phyloP scores from a whole-genome alignment of 805 yeast genomes.

The Maudiozyma pseudohumilis region DNA sequence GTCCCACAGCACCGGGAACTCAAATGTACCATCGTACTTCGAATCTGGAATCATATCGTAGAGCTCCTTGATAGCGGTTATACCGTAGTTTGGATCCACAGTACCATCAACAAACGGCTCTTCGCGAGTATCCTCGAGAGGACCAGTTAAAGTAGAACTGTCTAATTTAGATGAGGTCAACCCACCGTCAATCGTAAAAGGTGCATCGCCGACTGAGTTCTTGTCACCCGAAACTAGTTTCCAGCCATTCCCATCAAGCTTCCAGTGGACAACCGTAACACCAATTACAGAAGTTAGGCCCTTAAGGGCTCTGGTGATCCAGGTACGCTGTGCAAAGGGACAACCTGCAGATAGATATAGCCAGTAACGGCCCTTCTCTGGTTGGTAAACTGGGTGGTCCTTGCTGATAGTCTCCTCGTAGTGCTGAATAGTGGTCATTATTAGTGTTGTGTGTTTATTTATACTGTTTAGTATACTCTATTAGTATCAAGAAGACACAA shows the following conservation, averaged over 20 bases:
- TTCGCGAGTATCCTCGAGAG: constrained; percentile 10
- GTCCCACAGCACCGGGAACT: constrained; percentile 94
- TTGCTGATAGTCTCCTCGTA: neutral
- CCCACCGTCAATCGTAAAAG: constrained; percentile 14
- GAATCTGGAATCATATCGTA: constrained; percentile 62
- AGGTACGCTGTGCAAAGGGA: constrained; percentile 88
- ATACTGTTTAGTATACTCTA: too few relatives aligned
- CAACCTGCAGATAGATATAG: constrained; percentile 83
- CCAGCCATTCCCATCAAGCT: constrained; percentile 81
- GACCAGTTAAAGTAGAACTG: constrained; percentile 8
- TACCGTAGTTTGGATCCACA: constrained; percentile 51
- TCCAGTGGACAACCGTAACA: constrained; percentile 81
- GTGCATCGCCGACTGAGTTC: constrained; percentile 4
- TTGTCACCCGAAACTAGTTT: constrained; percentile 36
- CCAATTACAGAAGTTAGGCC: constrained; percentile 54
- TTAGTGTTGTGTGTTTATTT: neutral
- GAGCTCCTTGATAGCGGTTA: constrained; percentile 52
- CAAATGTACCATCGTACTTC: constrained; percentile 68
- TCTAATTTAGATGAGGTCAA: constrained; percentile 8
- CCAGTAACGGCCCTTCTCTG: constrained; percentile 77
- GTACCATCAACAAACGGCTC: constrained; percentile 31
- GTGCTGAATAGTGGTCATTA: neutral
- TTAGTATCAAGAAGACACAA: too few relatives aligned
- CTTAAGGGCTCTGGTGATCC: constrained; percentile 62
- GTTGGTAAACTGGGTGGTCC: constrained; percentile 49